Evolutionary conservation across 2,329 filamentous ascomycete genomes (phyloP).

Genomic region (Sporothrix mexicana): DNA sequence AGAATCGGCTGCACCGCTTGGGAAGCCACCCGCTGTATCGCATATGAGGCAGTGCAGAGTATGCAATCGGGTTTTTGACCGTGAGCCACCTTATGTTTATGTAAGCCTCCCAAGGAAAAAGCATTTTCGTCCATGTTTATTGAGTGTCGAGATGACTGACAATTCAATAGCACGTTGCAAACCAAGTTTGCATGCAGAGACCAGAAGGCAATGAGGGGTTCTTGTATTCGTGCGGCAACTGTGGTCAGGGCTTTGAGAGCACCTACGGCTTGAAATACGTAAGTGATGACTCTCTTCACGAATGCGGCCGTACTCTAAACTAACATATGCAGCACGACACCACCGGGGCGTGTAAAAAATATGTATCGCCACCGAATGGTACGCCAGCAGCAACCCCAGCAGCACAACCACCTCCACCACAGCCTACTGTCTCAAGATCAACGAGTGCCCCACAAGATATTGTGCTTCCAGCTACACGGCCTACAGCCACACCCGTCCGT

Average conservation of each 20-base stretch:
- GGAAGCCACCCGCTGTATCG: neutral
- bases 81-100: slow-evolving; percentile 42
- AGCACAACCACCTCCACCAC: neutral
- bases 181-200: slow-evolving; percentile 35
- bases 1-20: too few species aligned
- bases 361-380: neutral
- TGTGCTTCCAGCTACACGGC: neutral
- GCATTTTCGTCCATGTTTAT: too few species aligned
- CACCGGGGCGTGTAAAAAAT: neutral
- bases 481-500: neutral
- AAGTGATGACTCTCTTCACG: slow-evolving; percentile 35
- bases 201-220: slow-evolving; percentile 41
- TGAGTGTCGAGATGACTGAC: too few species aligned
- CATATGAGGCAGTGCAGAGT: slow-evolving; percentile 38
- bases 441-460: neutral
- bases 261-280: slow-evolving; percentile 52
- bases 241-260: slow-evolving; percentile 54
- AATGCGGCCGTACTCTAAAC: neutral
- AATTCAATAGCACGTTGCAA: slow-evolving; percentile 21
- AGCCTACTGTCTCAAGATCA: too few species aligned
- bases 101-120: slow-evolving; percentile 41
- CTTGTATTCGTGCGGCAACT: slow-evolving; percentile 52
- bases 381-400: neutral
- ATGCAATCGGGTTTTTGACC: slow-evolving; percentile 48
- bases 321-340: neutral